phyloP scores from a whole-genome alignment of 495 filamentous ascomycete genomes.

The Neurospora cerealis region DNA sequence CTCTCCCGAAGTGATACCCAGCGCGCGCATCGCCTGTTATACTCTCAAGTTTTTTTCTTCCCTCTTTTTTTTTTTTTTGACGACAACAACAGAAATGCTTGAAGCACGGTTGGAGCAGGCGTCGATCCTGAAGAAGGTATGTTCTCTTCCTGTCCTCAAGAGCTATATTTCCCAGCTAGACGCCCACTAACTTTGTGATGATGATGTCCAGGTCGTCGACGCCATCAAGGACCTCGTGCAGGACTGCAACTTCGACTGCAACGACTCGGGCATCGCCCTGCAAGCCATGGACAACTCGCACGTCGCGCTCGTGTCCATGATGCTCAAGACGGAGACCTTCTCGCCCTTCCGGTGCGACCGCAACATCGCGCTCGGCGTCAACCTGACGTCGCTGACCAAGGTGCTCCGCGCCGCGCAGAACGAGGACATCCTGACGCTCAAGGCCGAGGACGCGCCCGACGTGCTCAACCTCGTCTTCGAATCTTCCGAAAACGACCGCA shows the following conservation, averaged over 20 bases:
- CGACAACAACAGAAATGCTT: constrained; percentile 49
- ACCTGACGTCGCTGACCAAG: constrained; percentile 92
- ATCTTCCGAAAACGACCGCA: constrained; percentile 72
- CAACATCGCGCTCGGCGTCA: constrained; percentile 96
- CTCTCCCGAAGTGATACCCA: neutral
- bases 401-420: constrained; percentile 90
- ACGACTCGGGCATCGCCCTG: constrained; percentile 95
- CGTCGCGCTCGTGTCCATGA: constrained; percentile 97
- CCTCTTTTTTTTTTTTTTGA: neutral
- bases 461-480: constrained; percentile 94
- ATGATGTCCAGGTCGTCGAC: constrained; percentile 68
- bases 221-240: constrained; percentile 99
- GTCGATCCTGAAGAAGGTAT: constrained; percentile 87
- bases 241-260: constrained; percentile 99
- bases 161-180: neutral
- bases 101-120: constrained; percentile 96
- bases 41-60: neutral
- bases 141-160: constrained; percentile 2
- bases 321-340: constrained; percentile 92
- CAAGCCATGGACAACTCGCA: constrained; percentile 99
- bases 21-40: neutral
- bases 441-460: constrained; percentile 95
- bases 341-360: constrained; percentile 97
- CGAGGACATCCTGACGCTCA: constrained; percentile 91
- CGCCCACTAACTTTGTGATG: neutral